Conservation (phyloP, 1,139 yeast species). For the Nematodospora anomalae region DNA sequence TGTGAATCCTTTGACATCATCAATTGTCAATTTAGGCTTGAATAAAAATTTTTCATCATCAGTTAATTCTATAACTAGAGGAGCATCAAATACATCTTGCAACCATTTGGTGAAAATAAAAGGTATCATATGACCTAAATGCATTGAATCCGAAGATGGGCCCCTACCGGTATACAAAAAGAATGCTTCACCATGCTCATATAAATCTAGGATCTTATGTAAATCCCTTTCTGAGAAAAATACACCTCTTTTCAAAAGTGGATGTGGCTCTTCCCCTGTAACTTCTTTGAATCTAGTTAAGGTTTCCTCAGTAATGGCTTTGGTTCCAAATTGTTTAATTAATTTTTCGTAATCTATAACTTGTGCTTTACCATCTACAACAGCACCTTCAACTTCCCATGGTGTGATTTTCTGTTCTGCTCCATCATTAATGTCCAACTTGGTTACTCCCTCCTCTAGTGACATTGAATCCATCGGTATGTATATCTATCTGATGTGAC, state of each 20-base stretch:
- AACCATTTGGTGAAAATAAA: slow-evolving; percentile 96
- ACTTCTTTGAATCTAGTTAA: slow-evolving; percentile 71
- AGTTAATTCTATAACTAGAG: slow-evolving; percentile 92
- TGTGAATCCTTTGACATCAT: slow-evolving; percentile 81
- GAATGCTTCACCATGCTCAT: slow-evolving; percentile 94
- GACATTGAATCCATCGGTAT: slow-evolving; percentile 13
- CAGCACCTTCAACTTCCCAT: slow-evolving; percentile 99
- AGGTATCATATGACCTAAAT: slow-evolving; percentile 96
- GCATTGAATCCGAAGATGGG: slow-evolving; percentile 93
- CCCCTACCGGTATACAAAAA: slow-evolving; percentile 98
- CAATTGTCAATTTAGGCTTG: slow-evolving; percentile 84
- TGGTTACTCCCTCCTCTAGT: slow-evolving; percentile 27
- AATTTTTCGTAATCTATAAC: slow-evolving; percentile 90
- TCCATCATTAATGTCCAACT: slow-evolving; percentile 17
- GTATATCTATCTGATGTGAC: slow-evolving; percentile 1
- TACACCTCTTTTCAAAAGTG: slow-evolving; percentile 84
- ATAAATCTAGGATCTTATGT: slow-evolving; percentile 72
- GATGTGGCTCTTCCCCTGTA: slow-evolving; percentile 94
- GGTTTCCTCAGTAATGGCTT: slow-evolving; percentile 65
- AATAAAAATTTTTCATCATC: slow-evolving; percentile 97
- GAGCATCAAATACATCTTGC: slow-evolving; percentile 96
- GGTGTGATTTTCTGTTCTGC: slow-evolving; percentile 84
- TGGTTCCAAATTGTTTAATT: slow-evolving; percentile 86
- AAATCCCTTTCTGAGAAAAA: slow-evolving; percentile 94
- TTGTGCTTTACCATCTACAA: slow-evolving; percentile 86